Evolutionary conservation across 176 grass and related monocot species (phyloP).

Genomic region (sorghum (Sorghum bicolor)): DNA sequence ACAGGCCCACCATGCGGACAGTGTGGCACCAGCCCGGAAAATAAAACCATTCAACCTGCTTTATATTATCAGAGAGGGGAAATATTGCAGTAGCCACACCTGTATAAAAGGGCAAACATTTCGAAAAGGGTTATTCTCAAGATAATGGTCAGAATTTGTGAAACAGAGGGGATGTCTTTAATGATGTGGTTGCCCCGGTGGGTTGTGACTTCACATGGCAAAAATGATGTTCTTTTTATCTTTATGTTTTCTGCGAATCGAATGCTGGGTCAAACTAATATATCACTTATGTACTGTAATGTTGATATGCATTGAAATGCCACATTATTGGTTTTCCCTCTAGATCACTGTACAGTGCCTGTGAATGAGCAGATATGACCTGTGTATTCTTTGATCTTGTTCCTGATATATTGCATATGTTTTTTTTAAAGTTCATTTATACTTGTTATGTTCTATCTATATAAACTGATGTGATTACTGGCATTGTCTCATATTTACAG

Average conservation of each 20-base stretch:
- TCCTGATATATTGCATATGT: neutral
- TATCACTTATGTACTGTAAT: neutral
- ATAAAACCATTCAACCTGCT: no score
- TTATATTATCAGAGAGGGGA: no score
- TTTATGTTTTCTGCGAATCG: neutral
- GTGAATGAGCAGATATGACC: neutral
- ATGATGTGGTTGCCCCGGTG: neutral
- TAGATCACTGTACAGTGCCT: neutral
- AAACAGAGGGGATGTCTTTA: neutral
- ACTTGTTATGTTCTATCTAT: neutral
- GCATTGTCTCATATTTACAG: conserved; percentile 34
- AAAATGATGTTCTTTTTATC: neutral
- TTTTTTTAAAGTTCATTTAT: neutral
- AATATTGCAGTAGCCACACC: neutral
- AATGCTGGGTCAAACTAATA: neutral
- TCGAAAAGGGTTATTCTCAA: neutral
- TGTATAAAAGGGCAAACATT: neutral
- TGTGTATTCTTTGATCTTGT: neutral
- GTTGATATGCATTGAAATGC: neutral
- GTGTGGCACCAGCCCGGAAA: no score
- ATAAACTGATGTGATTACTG: conserved; percentile 6
- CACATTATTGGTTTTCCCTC: neutral
- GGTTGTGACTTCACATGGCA: neutral
- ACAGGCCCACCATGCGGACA: no score
- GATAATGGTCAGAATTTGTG: neutral